A percentile compares a stretch with the other conserved stretches of the same genome.
These are phyloP conservation scores for Dictyophora rubrovolvata DNA, from an alignment of 768 basidiomycete genomes.

Conservation along the genomic window DNA sequence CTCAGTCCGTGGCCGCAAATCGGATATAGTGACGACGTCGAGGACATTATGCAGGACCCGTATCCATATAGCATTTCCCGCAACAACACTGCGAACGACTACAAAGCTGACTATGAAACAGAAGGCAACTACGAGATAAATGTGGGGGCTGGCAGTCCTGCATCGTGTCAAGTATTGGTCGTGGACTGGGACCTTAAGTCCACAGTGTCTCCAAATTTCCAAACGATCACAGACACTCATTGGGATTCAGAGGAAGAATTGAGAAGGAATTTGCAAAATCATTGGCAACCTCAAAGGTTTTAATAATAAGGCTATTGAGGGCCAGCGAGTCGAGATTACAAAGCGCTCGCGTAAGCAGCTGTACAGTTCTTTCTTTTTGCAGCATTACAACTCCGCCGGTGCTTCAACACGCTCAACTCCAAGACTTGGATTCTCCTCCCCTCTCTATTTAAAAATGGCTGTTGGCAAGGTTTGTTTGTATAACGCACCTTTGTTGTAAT, in stretches of 20 bases:
- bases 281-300: conserved; percentile 58
- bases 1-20: too few relatives aligned
- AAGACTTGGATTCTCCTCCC: conserved; percentile 2
- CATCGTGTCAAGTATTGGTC: too few relatives aligned
- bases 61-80: too few relatives aligned
- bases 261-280: conserved; percentile 15
- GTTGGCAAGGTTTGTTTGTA: conserved; percentile 35
- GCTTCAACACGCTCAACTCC: background rate
- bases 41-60: too few relatives aligned
- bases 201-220: too few relatives aligned
- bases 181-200: too few relatives aligned
- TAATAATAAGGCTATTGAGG: conserved; percentile 15
- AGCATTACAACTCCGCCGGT: conserved; percentile 1
- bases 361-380: conserved; percentile 28
- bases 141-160: too few relatives aligned
- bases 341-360: conserved; percentile 14
- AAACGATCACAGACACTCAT: too few relatives aligned
- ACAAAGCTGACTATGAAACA: background rate
- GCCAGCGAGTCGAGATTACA: background rate
- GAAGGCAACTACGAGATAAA: too few relatives aligned
- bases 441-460: conserved; percentile 9
- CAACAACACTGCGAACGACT: background rate
- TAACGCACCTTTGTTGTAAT: background rate
- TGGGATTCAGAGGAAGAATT: background rate
- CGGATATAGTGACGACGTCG: too few relatives aligned